phyloP scores from a whole-genome alignment of 2,329 filamentous ascomycete genomes.

The Penicillium decumbens region DNA sequence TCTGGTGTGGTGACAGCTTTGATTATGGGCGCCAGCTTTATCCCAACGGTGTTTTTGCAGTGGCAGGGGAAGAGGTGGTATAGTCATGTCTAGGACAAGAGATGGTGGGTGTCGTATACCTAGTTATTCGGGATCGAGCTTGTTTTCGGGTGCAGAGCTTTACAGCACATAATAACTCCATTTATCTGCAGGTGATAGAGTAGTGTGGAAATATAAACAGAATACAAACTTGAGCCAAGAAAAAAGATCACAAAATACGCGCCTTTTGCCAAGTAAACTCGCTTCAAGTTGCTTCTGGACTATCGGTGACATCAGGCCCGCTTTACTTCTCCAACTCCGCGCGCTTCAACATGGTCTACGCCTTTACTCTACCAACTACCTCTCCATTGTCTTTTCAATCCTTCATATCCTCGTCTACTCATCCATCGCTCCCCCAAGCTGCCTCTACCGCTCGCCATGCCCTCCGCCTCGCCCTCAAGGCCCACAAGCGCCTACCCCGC shows the following conservation, averaged over 20 bases:
- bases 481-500: conserved; percentile 78
- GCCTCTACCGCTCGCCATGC: conserved; percentile 80
- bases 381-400: conserved; percentile 78
- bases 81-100: neutral
- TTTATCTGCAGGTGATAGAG: neutral
- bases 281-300: neutral
- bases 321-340: conserved; percentile 15
- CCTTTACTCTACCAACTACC: conserved; percentile 83
- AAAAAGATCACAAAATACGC: no score
- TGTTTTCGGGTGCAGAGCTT: neutral
- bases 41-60: conserved; percentile 28
- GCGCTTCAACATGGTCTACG: conserved; percentile 68
- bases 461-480: conserved; percentile 77
- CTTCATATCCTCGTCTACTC: conserved; percentile 71
- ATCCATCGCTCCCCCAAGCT: conserved; percentile 79
- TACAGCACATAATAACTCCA: neutral
- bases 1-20: conserved; percentile 26
- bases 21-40: conserved; percentile 27
- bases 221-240: neutral
- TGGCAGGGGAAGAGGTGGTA: conserved; percentile 36
- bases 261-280: neutral
- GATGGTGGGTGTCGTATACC: neutral
- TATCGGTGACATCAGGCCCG: conserved; percentile 9
- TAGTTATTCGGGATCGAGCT: neutral
- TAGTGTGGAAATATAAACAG: neutral